phyloP scores from a whole-genome alignment of 73 alveolate genomes.

The Durusdinium trenchii region DNA sequence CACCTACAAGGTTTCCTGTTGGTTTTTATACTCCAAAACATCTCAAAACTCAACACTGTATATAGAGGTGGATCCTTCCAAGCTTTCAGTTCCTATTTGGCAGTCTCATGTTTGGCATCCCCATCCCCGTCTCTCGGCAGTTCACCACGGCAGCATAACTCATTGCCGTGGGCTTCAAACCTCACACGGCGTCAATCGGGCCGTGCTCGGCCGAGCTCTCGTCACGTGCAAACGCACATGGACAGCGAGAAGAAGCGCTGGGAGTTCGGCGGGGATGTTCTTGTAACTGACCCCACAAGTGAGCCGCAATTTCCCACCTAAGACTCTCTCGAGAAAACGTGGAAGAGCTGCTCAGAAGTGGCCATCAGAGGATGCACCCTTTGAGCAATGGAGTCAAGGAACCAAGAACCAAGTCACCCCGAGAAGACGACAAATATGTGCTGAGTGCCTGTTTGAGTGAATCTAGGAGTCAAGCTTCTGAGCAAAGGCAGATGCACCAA shows the following conservation, averaged over 20 bases:
- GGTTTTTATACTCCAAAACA: not conserved
- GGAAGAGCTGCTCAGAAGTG: too few relatives aligned
- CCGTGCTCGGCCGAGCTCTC: not conserved
- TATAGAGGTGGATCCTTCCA: not conserved
- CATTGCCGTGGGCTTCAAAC: constrained; percentile 18
- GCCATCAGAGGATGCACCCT: too few relatives aligned
- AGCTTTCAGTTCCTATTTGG: too few relatives aligned
- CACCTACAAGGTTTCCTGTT: too few relatives aligned
- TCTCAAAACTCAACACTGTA: not conserved
- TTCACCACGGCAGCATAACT: constrained; percentile 61
- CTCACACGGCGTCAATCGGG: not conserved
- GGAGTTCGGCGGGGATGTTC: not conserved
- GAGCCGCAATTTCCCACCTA: constrained; percentile 39
- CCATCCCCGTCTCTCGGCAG: too few relatives aligned
- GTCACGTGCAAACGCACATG: not conserved
- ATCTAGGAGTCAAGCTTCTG: not conserved
- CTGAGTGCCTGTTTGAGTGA: not conserved
- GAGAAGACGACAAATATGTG: too few relatives aligned
- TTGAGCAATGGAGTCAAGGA: too few relatives aligned
- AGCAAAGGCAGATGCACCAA: constrained; percentile 8
- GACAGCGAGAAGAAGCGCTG: not conserved
- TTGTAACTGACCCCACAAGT: not conserved
- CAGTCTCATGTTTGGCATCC: too few relatives aligned
- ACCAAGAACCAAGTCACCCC: too few relatives aligned
- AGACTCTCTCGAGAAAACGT: too few relatives aligned